These are phyloP conservation scores for Aspergillus coremiiformis DNA, from an alignment of 495 filamentous ascomycete genomes.

Conservation along the genomic window DNA sequence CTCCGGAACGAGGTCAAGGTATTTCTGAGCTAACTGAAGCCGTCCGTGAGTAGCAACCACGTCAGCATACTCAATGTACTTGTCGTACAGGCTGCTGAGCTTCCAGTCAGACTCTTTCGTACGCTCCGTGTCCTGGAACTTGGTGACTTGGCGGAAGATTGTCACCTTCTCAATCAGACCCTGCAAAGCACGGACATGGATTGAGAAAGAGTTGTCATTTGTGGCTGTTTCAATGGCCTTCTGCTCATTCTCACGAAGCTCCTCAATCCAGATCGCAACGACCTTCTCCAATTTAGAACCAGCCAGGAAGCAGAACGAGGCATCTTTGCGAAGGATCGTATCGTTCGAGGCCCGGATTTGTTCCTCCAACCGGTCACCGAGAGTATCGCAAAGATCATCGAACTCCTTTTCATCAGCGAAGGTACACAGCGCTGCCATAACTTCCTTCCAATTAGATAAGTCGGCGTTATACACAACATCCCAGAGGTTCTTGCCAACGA, in stretches of 20 bases:
- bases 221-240: conserved; percentile 57
- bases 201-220: conserved; percentile 76
- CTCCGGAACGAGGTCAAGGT: conserved; percentile 78
- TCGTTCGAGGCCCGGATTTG: conserved; percentile 42
- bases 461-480: conserved; percentile 96
- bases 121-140: conserved; percentile 76
- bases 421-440: conserved; percentile 91
- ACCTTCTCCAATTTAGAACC: conserved; percentile 98
- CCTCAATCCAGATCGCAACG: conserved; percentile 83
- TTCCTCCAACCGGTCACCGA: conserved; percentile 87
- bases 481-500: conserved; percentile 96
- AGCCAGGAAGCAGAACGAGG: conserved; percentile 90
- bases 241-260: conserved; percentile 75
- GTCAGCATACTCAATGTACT: conserved; percentile 95
- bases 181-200: conserved; percentile 84
- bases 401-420: conserved; percentile 88
- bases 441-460: conserved; percentile 88
- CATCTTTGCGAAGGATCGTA: conserved; percentile 65
- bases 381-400: conserved; percentile 88
- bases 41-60: conserved; percentile 88
- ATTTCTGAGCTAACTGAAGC: conserved; percentile 78
- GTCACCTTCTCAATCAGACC: conserved; percentile 97
- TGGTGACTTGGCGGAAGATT: conserved; percentile 88
- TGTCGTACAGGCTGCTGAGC: conserved; percentile 78
- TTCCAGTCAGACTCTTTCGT: conserved; percentile 73